Base-by-base conservation (phyloP, 306 rosid species). In the Quercus suber region DNA sequence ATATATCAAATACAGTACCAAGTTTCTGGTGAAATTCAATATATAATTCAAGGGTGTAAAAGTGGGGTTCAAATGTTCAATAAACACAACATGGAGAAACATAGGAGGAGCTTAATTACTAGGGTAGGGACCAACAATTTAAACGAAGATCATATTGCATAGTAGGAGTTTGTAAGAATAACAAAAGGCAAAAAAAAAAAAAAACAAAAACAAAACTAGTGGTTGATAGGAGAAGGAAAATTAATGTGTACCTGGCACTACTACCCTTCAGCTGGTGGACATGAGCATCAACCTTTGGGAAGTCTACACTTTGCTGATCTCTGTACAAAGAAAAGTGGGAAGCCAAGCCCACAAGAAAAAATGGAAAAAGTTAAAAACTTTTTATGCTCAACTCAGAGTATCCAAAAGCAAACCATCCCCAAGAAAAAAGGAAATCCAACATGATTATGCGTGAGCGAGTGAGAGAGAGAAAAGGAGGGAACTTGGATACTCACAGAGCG, bases 231-330 rank as follows among this genome's bases (percentile, higher is more conserved):
- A 4, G 65, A 70, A 49, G 19, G 23, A 75, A 73, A 76, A 74
- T 71, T 23, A 69, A 15, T 19, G 69, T 53, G 43, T 87, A 96
- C 99, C 99, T 96, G 77, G 99, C 91, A 86, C 97, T 93, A 88
- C 99, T 96, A 56, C 99, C 98, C 91, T 96, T 96, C 52, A 96
- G 83, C 85, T 93, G 99, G 88, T 96, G 98, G 75, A 93, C 98
- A 87, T 89, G 94, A 45, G 98, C 93, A 90, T 93, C 99, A 82
- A 93, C 89, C 84, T 81, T 90, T 88, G 83, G 88, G 94, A 90
- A 96, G 84, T 96, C 98, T 70, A 91, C 91, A 69, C 43, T 75
- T 74, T 83, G 84, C 78, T 90, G 98, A 76, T 89, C 91, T 28
- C 98, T 94, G 84, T 75, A 55, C 20, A 79, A 78, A 59, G 61